Conservation (phyloP, 2,329 filamentous ascomycete genomes). For the Penicillium brasilianum region DNA sequence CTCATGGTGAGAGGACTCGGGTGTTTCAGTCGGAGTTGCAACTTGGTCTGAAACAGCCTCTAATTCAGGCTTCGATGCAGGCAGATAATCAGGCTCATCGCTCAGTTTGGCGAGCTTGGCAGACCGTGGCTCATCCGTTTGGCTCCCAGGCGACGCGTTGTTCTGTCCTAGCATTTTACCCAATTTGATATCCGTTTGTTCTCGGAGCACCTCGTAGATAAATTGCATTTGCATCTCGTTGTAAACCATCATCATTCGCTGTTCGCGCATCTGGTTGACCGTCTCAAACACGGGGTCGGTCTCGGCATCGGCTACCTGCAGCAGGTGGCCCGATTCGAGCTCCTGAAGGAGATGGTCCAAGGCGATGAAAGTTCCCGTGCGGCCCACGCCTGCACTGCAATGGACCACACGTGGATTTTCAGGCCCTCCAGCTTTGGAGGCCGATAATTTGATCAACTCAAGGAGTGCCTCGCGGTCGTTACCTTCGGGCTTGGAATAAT, state of each 20-base stretch:
- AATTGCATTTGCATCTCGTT: slow-evolving; percentile 82
- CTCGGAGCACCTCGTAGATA: slow-evolving; percentile 82
- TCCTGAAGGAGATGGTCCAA: slow-evolving; percentile 90
- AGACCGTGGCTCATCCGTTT: slow-evolving; percentile 37
- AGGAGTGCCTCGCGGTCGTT: slow-evolving; percentile 57
- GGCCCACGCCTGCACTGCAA: slow-evolving; percentile 90
- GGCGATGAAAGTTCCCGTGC: slow-evolving; percentile 93
- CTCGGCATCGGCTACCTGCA: slow-evolving; percentile 52
- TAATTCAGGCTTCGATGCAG: slow-evolving; percentile 44
- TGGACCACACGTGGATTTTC: slow-evolving; percentile 80
- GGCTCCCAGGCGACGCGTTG: slow-evolving; percentile 25
- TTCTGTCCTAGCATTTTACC: slow-evolving; percentile 29
- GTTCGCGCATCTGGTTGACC: slow-evolving; percentile 80
- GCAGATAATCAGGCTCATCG: slow-evolving; percentile 35
- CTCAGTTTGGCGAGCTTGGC: slow-evolving; percentile 44
- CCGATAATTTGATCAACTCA: slow-evolving; percentile 56
- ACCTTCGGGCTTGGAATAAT: slow-evolving; percentile 78
- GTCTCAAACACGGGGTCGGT: slow-evolving; percentile 76
- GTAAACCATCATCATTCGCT: slow-evolving; percentile 96
- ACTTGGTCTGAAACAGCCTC: slow-evolving; percentile 34
- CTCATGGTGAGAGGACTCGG: slow-evolving; percentile 40
- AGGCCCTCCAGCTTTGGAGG: slow-evolving; percentile 48
- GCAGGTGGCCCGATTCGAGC: slow-evolving; percentile 73
- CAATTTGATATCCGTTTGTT: slow-evolving; percentile 50
- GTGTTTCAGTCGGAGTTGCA: slow-evolving; percentile 34